Percentiles rank a stretch among this genome's conserved stretches.
Evolutionary conservation across 257 asterid species (phyloP).

Genomic region (Fraxinus pennsylvanica): DNA sequence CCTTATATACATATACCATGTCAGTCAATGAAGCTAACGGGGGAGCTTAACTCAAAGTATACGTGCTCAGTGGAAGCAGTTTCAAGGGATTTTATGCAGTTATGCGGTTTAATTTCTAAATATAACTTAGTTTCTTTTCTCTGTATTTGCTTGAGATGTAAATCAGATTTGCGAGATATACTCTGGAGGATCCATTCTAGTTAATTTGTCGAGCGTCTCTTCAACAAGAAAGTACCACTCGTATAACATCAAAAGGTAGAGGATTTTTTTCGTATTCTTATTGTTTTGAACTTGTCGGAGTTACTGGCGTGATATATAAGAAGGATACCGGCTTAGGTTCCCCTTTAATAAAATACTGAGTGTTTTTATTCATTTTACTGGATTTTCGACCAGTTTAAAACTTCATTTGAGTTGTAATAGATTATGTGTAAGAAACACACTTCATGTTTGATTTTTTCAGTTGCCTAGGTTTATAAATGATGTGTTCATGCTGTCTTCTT

Average conservation of each 20-base stretch:
- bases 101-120: constrained; percentile 49
- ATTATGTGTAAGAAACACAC: constrained; percentile 22
- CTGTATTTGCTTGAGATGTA: constrained; percentile 63
- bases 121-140: constrained; percentile 50
- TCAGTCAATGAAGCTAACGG: constrained; percentile 57
- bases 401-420: constrained; percentile 22
- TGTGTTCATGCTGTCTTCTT: background rate
- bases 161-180: constrained; percentile 57
- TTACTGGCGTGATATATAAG: constrained; percentile 53
- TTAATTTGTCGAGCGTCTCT: constrained; percentile 50
- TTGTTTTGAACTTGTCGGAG: constrained; percentile 31
- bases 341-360: constrained; percentile 49
- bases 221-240: constrained; percentile 41
- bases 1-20: constrained; percentile 43
- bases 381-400: constrained; percentile 20
- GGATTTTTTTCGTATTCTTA: constrained; percentile 39
- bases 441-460: background rate
- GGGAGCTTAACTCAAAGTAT: constrained; percentile 41
- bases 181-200: constrained; percentile 45
- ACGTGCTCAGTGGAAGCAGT: constrained; percentile 38
- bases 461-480: background rate
- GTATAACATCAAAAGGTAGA: constrained; percentile 45
- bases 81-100: constrained; percentile 47
- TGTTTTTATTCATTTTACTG: constrained; percentile 46
- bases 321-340: constrained; percentile 49